Conservation (phyloP, 768 basidiomycete genomes). For the Leccinellum albellum region DNA sequence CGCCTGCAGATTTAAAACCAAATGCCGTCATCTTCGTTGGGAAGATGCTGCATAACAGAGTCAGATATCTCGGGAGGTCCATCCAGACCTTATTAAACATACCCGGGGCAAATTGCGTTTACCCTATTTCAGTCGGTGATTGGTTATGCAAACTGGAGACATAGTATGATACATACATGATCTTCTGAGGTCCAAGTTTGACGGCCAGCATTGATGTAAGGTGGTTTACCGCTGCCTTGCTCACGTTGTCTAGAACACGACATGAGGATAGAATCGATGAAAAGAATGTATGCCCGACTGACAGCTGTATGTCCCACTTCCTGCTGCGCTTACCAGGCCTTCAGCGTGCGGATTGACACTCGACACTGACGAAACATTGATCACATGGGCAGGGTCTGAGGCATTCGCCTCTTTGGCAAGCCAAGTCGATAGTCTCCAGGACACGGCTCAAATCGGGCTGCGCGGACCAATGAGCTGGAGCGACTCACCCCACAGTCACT, state of each 20-base stretch:
- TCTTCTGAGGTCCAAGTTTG: conserved; percentile 53
- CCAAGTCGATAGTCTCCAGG: conserved; percentile 38
- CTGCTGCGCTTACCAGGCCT: conserved; percentile 44
- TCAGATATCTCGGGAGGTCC: not conserved
- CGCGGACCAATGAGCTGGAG: not conserved
- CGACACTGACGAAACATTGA: conserved; percentile 77
- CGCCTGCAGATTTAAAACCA: conserved; percentile 54
- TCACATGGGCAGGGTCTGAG: conserved; percentile 66
- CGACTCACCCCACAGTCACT: conserved; percentile 45
- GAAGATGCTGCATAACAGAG: conserved; percentile 48
- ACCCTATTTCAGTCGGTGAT: conserved; percentile 43
- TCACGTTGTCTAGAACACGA: conserved; percentile 57
- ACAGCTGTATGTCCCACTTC: conserved; percentile 79
- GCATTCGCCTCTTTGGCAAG: conserved; percentile 63
- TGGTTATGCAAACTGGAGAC: not conserved
- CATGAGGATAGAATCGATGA: not conserved
- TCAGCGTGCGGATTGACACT: conserved; percentile 53
- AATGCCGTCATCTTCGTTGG: conserved; percentile 84
- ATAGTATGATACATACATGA: conserved; percentile 52
- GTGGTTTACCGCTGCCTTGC: conserved; percentile 87
- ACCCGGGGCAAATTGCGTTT: conserved; percentile 85
- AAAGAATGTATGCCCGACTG: conserved; percentile 29
- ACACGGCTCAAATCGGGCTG: not conserved
- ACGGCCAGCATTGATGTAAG: conserved; percentile 69
- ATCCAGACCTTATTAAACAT: conserved; percentile 6